These are phyloP conservation scores for Leptographium wingfieldii DNA, from an alignment of 2,329 filamentous ascomycete species.

Conservation along the genomic window DNA sequence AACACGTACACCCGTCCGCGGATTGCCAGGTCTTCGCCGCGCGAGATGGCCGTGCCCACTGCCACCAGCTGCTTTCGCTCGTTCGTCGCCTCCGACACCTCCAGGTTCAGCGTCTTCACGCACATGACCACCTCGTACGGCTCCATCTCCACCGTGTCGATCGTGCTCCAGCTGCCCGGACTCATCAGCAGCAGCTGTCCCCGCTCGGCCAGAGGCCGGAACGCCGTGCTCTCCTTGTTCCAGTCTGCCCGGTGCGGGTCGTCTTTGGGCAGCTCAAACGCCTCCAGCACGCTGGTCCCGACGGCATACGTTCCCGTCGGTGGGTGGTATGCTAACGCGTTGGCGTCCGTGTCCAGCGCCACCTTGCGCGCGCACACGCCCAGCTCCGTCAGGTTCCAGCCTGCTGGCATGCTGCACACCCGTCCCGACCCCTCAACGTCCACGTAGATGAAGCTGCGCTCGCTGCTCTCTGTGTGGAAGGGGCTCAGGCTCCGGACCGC, in stretches of 20 bases:
- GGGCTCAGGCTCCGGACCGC: slow-evolving; percentile 59
- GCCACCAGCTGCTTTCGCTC: slow-evolving; percentile 72
- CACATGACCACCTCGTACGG: slow-evolving; percentile 66
- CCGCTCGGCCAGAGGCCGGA: slow-evolving; percentile 56
- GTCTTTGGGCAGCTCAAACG: slow-evolving; percentile 76
- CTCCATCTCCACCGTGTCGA: slow-evolving; percentile 65
- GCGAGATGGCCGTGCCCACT: slow-evolving; percentile 74
- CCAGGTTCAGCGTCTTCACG: slow-evolving; percentile 71
- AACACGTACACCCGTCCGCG: slow-evolving; percentile 81
- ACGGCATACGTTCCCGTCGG: slow-evolving; percentile 64
- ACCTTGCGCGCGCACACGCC: slow-evolving; percentile 66
- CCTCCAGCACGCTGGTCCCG: slow-evolving; percentile 52
- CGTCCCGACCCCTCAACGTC: slow-evolving; percentile 60
- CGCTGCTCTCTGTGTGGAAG: slow-evolving; percentile 66
- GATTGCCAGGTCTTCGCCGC: slow-evolving; percentile 80
- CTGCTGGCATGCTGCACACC: slow-evolving; percentile 56
- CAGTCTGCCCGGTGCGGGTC: slow-evolving; percentile 76
- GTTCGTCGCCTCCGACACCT: slow-evolving; percentile 82
- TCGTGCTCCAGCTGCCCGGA: slow-evolving; percentile 61
- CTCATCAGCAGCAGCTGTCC: slow-evolving; percentile 69
- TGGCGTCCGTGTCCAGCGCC: slow-evolving; percentile 54
- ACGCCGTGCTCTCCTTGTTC: slow-evolving; percentile 53
- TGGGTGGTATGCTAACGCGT: slow-evolving; percentile 64
- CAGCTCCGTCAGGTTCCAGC: slow-evolving; percentile 58
- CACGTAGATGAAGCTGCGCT: slow-evolving; percentile 72